Conservation (phyloP, 352 stramenopile genomes). For the Globisporangium acanthophoron region DNA sequence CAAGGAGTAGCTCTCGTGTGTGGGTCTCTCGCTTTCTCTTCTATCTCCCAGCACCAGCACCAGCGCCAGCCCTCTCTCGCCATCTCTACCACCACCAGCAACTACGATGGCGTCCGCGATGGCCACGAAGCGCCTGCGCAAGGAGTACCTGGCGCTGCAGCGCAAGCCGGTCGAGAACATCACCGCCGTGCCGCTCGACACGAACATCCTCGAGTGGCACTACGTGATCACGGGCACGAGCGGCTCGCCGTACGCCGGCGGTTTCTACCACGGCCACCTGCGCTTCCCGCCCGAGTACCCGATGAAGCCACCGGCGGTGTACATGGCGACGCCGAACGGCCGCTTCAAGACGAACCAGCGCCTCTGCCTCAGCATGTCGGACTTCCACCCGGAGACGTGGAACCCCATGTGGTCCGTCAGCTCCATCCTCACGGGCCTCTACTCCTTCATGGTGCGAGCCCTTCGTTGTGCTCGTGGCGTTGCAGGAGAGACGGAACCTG, state of each 20-base stretch:
- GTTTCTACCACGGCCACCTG: conserved; percentile 89
- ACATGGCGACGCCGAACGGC: conserved; percentile 93
- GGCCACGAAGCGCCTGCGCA: conserved; percentile 87
- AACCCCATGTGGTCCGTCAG: conserved; percentile 93
- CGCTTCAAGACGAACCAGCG: conserved; percentile 90
- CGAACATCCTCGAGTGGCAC: conserved; percentile 95
- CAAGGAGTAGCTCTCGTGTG: too few species aligned
- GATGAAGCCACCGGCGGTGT: conserved; percentile 91
- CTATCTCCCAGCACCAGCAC: too few species aligned
- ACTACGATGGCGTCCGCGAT: conserved; percentile 58
- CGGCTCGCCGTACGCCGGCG: conserved; percentile 74
- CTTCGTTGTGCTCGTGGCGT: neutral
- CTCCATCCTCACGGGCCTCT: conserved; percentile 93
- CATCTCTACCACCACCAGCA: too few species aligned
- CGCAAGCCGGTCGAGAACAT: conserved; percentile 89
- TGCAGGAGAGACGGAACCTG: too few species aligned
- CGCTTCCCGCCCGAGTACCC: conserved; percentile 92
- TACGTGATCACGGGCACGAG: conserved; percentile 85
- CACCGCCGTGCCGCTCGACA: conserved; percentile 76
- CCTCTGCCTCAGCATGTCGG: conserved; percentile 93
- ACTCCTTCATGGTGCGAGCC: conserved; percentile 89
- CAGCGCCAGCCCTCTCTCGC: too few species aligned
- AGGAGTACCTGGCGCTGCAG: conserved; percentile 86
- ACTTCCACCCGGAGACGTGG: conserved; percentile 95
- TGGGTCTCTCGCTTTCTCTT: too few species aligned